Conservation (phyloP, 169 alveolate genomes). For the Babesia bigemina region DNA sequence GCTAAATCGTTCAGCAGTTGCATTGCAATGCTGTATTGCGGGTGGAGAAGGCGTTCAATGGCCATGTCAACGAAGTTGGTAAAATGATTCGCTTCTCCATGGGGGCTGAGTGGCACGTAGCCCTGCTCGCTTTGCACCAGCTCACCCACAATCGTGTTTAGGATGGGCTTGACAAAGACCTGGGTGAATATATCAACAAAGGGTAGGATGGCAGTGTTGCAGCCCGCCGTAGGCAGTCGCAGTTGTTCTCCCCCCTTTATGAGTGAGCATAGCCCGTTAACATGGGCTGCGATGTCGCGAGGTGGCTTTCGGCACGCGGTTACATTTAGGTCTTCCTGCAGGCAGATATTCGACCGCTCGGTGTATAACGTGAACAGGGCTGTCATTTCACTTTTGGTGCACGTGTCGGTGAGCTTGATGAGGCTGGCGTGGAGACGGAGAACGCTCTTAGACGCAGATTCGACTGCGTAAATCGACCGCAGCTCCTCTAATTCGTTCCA, state of each 20-base stretch:
- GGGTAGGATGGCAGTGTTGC: neutral
- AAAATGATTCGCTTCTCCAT: constrained; percentile 38
- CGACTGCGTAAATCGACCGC: neutral
- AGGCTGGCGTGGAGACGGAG: neutral
- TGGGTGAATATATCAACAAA: constrained; percentile 5
- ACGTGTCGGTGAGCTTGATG: constrained; percentile 12
- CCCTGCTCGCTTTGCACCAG: constrained; percentile 12
- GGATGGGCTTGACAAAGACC: constrained; percentile 10
- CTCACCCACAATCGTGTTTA: neutral
- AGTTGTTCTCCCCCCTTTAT: constrained; percentile 50
- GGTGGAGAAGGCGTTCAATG: constrained; percentile 13
- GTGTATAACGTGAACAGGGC: constrained; percentile 30
- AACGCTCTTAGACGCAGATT: neutral
- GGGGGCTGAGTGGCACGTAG: neutral
- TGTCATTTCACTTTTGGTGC: constrained; percentile 29
- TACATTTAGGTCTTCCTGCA: neutral
- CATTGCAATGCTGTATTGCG: constrained; percentile 43
- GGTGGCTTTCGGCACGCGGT: neutral
- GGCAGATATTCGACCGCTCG: constrained; percentile 6
- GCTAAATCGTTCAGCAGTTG: constrained; percentile 52
- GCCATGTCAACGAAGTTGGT: constrained; percentile 37
- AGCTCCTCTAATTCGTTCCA: constrained; percentile 14
- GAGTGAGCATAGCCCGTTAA: constrained; percentile 50
- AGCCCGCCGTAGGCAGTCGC: neutral
- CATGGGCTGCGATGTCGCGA: constrained; percentile 22